phyloP scores from a whole-genome alignment of 306 rosid genomes.

The Prunus padus region DNA sequence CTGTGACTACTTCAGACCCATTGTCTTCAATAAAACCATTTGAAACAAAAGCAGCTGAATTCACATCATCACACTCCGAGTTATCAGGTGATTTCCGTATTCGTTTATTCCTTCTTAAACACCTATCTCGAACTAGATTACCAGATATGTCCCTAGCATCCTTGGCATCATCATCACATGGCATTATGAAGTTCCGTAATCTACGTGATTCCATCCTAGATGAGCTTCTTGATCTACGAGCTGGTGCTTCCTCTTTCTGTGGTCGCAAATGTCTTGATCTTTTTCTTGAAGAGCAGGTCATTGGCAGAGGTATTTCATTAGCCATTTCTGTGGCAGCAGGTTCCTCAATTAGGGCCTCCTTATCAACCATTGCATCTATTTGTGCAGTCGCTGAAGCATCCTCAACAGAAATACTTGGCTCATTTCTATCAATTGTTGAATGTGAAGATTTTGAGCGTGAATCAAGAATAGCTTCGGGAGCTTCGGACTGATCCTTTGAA shows the following conservation, averaged over 20 bases:
- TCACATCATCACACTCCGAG: constrained; percentile 59
- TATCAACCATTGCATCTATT: constrained; percentile 38
- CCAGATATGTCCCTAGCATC: constrained; percentile 32
- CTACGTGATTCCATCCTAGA: constrained; percentile 50
- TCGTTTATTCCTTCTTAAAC: constrained; percentile 44
- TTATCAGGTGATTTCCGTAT: constrained; percentile 59
- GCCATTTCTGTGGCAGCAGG: constrained; percentile 36
- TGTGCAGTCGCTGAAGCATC: constrained; percentile 46
- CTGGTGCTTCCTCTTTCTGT: constrained; percentile 38
- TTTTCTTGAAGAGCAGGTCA: constrained; percentile 54
- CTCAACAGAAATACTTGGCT: constrained; percentile 38
- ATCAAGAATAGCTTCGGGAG: constrained; percentile 35
- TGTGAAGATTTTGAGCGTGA: constrained; percentile 42
- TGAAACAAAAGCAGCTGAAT: constrained; percentile 50
- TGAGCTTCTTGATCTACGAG: constrained; percentile 64
- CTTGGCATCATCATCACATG: constrained; percentile 39
- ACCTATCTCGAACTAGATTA: constrained; percentile 42
- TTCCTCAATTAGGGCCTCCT: constrained; percentile 44
- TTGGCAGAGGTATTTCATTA: constrained; percentile 45
- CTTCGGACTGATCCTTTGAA: constrained; percentile 45
- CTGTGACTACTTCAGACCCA: constrained; percentile 65
- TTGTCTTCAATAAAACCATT: constrained; percentile 70
- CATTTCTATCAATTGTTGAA: constrained; percentile 42
- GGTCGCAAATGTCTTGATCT: constrained; percentile 50
- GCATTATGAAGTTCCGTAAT: constrained; percentile 36